A percentile compares a stretch with the other conserved stretches of the same genome.
Evolutionary conservation across 371 early-diverging fungal species (phyloP).

Genomic region (Mucor sp.): DNA sequence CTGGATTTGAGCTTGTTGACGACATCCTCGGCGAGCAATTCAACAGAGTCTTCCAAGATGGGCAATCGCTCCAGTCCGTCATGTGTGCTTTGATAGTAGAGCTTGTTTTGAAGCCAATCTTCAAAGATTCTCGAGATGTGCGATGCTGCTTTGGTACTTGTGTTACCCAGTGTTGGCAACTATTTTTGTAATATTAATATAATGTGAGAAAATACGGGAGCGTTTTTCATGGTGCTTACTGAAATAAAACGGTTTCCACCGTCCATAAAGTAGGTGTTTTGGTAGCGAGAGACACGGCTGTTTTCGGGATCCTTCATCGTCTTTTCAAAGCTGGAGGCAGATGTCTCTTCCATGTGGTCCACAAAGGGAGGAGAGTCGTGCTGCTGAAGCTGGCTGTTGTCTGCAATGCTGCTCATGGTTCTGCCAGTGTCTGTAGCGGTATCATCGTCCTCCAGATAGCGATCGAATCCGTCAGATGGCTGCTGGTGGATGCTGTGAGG

Average conservation of each 20-base stretch:
- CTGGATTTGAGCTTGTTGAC: constrained; percentile 33
- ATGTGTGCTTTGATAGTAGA: constrained; percentile 23
- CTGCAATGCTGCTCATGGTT: constrained; percentile 20
- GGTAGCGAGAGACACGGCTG: constrained; percentile 18
- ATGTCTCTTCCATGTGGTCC: background rate
- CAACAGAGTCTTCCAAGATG: constrained; percentile 41
- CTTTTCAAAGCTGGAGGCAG: constrained; percentile 8
- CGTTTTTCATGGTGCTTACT: constrained; percentile 19
- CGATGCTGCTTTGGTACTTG: constrained; percentile 35
- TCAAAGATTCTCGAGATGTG: constrained; percentile 40
- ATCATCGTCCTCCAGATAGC: constrained; percentile 31
- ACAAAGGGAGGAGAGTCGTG: background rate
- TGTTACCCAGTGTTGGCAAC: constrained; percentile 39
- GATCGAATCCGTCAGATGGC: constrained; percentile 1
- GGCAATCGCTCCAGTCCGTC: constrained; percentile 24
- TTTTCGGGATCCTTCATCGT: constrained; percentile 26
- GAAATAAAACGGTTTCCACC: constrained; percentile 38
- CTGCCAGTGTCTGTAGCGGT: constrained; percentile 27
- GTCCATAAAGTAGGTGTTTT: constrained; percentile 39
- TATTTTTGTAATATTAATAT: background rate
- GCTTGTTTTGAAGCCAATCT: constrained; percentile 38
- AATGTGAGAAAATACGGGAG: background rate
- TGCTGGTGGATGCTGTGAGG: background rate
- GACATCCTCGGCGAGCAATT: constrained; percentile 33
- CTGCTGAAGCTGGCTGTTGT: background rate